Evolutionary conservation across 352 stramenopile genomes (phyloP).

Genomic region (Phytopythium cucurbitacearum): DNA sequence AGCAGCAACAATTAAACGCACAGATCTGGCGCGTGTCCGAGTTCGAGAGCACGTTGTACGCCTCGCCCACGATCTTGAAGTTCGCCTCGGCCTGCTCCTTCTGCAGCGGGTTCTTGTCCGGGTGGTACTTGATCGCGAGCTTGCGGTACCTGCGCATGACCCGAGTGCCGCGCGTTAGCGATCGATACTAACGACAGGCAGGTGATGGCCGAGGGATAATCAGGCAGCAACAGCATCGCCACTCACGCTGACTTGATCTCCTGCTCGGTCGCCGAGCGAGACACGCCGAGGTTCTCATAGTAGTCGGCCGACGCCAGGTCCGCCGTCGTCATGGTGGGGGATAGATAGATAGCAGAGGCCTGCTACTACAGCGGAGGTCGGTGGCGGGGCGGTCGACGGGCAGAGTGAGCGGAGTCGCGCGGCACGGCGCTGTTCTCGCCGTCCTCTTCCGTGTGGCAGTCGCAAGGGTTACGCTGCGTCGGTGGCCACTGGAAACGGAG

Average conservation of each 20-base stretch:
- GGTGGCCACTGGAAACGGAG: too few relatives aligned
- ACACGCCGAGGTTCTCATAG: slow-evolving; percentile 83
- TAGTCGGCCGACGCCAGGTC: slow-evolving; percentile 77
- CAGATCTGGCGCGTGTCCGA: slow-evolving; percentile 87
- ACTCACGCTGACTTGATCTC: slow-evolving; percentile 86
- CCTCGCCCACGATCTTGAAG: slow-evolving; percentile 93
- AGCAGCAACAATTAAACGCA: slow-evolving; percentile 20
- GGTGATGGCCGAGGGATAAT: neutral
- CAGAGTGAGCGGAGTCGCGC: too few relatives aligned
- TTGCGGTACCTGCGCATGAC: slow-evolving; percentile 74
- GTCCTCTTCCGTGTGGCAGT: too few relatives aligned
- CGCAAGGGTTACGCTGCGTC: too few relatives aligned
- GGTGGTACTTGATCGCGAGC: slow-evolving; percentile 91
- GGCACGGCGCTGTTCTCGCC: too few relatives aligned
- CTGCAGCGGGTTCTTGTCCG: slow-evolving; percentile 89
- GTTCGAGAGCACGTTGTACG: slow-evolving; percentile 93
- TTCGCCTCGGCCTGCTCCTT: slow-evolving; percentile 86
- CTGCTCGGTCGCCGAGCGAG: slow-evolving; percentile 55
- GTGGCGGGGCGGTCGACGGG: too few relatives aligned
- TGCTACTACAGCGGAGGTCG: too few relatives aligned
- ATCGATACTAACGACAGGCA: neutral
- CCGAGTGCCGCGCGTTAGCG: neutral
- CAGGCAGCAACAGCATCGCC: neutral
- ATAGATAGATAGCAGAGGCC: too few relatives aligned
- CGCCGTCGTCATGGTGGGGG: slow-evolving; percentile 4